Evolutionary conservation across 1,284 basidiomycete genomes (phyloP).

Genomic region (Cutaneotrichosporon sp.): DNA sequence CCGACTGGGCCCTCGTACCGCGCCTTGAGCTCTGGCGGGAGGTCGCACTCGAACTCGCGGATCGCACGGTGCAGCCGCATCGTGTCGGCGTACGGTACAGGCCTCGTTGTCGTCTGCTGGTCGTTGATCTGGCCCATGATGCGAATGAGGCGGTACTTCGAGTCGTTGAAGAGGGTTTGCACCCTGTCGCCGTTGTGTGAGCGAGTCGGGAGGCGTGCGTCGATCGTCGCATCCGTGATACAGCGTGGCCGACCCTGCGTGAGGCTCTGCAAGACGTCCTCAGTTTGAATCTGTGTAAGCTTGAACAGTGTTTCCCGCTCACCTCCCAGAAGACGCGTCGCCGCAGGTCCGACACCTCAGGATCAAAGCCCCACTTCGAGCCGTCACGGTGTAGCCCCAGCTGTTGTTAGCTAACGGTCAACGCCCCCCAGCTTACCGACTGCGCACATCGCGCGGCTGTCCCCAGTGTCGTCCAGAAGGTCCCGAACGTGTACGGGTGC

Average conservation of each 20-base stretch:
- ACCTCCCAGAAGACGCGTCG: slow-evolving; percentile 13
- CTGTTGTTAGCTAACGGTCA: neutral
- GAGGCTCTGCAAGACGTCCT: slow-evolving; percentile 24
- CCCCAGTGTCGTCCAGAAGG: slow-evolving; percentile 23
- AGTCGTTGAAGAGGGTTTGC: neutral
- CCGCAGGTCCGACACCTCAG: neutral
- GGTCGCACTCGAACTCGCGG: slow-evolving; percentile 6
- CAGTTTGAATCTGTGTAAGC: slow-evolving; percentile 16
- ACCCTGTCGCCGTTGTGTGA: neutral
- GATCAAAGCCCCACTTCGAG: neutral
- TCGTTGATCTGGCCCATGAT: slow-evolving; percentile 20
- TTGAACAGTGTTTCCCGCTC: too few species aligned
- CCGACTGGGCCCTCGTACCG: neutral
- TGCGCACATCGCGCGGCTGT: slow-evolving; percentile 19
- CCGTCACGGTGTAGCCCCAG: neutral
- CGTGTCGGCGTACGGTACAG: slow-evolving; percentile 9
- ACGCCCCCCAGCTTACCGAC: neutral
- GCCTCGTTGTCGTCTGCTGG: slow-evolving; percentile 12
- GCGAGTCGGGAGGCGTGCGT: slow-evolving; percentile 5
- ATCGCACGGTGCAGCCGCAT: slow-evolving; percentile 14
- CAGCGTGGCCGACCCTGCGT: slow-evolving; percentile 22
- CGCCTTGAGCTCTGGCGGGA: neutral
- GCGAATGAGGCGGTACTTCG: slow-evolving; percentile 20
- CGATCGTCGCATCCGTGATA: slow-evolving; percentile 13
- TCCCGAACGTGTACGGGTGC: slow-evolving; percentile 1